Base-by-base conservation (phyloP, 176 grass and related monocot species). In the Musa acuminata region DNA sequence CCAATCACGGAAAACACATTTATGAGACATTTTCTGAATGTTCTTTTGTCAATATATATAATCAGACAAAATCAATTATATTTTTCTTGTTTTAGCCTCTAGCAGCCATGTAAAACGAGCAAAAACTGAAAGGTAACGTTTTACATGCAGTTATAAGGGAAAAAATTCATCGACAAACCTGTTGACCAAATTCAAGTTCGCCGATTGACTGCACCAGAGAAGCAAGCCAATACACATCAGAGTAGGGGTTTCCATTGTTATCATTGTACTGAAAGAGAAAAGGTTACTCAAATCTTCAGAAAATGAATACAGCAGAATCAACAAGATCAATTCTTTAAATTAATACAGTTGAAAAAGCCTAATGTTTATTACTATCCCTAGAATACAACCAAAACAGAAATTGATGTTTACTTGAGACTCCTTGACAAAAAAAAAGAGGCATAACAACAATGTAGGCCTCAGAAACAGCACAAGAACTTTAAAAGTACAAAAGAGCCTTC, bases 191-290 rank as follows among this genome's bases (percentile, higher is more conserved):
- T 84, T 98, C 90, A 75, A 98, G 80, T 82, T 93, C 95, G 0
- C 95, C 90, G 78, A 98, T 89, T 23, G 95, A 86, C 72, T 87
- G 90, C 63, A 98, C 95, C 88, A 98, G 88, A 75, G 90, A 80
- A 84, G 86, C 84, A 79, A 98, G 84, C 95, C 95, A 98, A 60
- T 91, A 89, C 17, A 84, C 90, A 84, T 98, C 95, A 53, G 95
- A 93, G 73, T 93, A 98, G 71, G 82, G 74, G 82, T 98, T 98
- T 82, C 95, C 90, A 1, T 88, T 98, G 80, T 98, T 98, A 81
- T 98, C 90, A 68, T 98, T 98, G 76, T 98, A 93, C 95, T 98
- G 95, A 86, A 86, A 86, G 14, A 52, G 53, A 71, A 51, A 12
- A 22, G 9, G n/a, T 48, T 50, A 17, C 12, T 49, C 4, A 24